phyloP scores from a whole-genome alignment of 2,329 filamentous ascomycete genomes.

The Aspergillus sp. region DNA sequence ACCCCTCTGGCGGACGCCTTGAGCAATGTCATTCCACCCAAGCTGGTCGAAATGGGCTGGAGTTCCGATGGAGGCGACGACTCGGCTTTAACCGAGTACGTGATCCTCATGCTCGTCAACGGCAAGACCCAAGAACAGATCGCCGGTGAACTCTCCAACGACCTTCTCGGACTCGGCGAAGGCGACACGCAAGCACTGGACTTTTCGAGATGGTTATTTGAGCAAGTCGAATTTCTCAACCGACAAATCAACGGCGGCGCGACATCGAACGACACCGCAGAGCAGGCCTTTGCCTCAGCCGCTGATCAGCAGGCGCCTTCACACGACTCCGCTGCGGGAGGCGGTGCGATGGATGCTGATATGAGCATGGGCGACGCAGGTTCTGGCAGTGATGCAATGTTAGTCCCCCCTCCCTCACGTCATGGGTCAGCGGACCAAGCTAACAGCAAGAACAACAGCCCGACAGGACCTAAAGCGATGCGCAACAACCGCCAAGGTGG shows the following conservation, averaged over 20 bases:
- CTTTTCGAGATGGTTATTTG: constrained; percentile 92
- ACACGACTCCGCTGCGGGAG: constrained; percentile 10
- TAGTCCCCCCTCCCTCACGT: constrained; percentile 15
- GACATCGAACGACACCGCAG: constrained; percentile 24
- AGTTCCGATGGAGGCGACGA: constrained; percentile 76
- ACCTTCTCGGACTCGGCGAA: constrained; percentile 76
- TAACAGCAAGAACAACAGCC: constrained; percentile 56
- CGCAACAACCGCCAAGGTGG: constrained; percentile 65
- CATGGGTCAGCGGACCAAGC: constrained; percentile 18
- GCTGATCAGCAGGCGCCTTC: constrained; percentile 33
- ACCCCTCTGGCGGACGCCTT: constrained; percentile 84
- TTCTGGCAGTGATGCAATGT: constrained; percentile 39
- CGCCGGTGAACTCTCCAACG: constrained; percentile 78
- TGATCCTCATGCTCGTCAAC: constrained; percentile 95
- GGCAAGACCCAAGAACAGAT: constrained; percentile 91
- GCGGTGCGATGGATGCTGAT: constrained; percentile 62
- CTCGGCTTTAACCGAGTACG: constrained; percentile 87
- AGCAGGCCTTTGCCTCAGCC: constrained; percentile 34
- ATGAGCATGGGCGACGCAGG: constrained; percentile 71
- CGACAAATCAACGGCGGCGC: constrained; percentile 57
- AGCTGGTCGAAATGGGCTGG: constrained; percentile 92
- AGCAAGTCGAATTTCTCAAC: constrained; percentile 70
- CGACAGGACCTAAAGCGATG: constrained; percentile 94
- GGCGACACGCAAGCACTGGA: constrained; percentile 79
- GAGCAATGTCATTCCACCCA: constrained; percentile 78